Base-by-base conservation (phyloP, 1,284 basidiomycete species). In the Ustilago crameri region DNA sequence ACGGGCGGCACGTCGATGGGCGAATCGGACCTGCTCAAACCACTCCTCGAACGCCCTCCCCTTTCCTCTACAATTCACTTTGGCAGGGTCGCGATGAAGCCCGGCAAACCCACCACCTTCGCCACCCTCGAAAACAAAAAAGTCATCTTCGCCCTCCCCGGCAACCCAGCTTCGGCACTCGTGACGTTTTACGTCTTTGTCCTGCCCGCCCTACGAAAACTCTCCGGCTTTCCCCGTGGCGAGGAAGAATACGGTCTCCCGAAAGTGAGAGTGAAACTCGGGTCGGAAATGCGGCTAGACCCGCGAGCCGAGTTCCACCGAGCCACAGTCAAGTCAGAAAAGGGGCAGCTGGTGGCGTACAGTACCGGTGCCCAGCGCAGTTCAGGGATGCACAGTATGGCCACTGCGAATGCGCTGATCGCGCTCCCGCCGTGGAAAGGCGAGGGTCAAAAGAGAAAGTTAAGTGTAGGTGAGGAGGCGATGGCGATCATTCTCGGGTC, bases 1-100 rank as follows among this genome's bases (percentile, higher is more conserved):
- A 95, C 93, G 0, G 93, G 93, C 12, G 93, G 93, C 3, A 93
- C 93, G 2, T 92, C 91, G 5, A 95, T 95, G 93, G 93, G 93
- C 2, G 88, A 93, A 10, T 89, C 89, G 1, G 93, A 95, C 81
- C 86, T 94, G 26, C 84, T 95, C 45, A 94, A 95, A 81, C 93
- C 93, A 1, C 88, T 93, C 53, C 90, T 95, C 63, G 93, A 95
- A 83, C 87, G 89, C 18, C 86, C 90, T n/a, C n/a, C n/a, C 30
- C 87, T 94, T 48, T 79, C 86, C 14, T 93, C 91, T 0, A 89
- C 87, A 2, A 86, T 93, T 15, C 91, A 93, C 76, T 93, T 93
- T 80, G 92, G 92, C 1, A 86, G 92, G 1, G 85, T 86, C 14
- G 84, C 85, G 2, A 85, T 86, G 84, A 86, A 86, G 68, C 86